Base-by-base conservation (phyloP, 768 basidiomycete genomes). In the Pleurotus pulmonarius region DNA sequence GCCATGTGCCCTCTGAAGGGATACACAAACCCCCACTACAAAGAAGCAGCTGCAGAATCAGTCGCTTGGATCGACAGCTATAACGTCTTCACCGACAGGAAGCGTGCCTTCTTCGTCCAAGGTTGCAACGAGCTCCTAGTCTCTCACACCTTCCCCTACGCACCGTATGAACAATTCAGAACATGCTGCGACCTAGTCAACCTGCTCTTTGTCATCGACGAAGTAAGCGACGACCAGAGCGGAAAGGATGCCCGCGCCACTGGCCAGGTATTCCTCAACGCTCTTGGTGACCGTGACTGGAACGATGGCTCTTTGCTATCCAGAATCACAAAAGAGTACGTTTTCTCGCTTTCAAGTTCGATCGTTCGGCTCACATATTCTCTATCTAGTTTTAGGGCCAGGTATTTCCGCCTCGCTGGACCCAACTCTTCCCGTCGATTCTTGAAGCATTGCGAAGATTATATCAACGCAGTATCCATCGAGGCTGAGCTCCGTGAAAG, bases 211-310 rank as follows among this genome's bases (percentile, higher is more conserved):
- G 81, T 83, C 57, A 74, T 86, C 48, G 87, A 88, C 67, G 86
- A 87, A 67, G 75, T 85, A 53, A 86, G 83, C 65, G 85, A 87
- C 60, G 84, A 86, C 56, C 86, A 86, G 65, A 77, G 71, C 63
- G 81, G 79, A 24, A 68, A 69, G 54, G 85, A 81, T 47, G 86
- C 83, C 40, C 73, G 73, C 43, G 70, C 70, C 22, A 85, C 82
- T 25, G 81, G 83, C 15, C 71, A 77, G 46, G 72, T 78, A 20
- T 81, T 82, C 59, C 68, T 82, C 48, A 75, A 80, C 56, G 79
- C 79, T 9, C 75, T 87, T 75, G 72, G 68, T 58, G 72, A 84
- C 58, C 66, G 77, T 11, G 64, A 73, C 22, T 83, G 76, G 77
- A 72, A 81, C 48, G 82, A 87, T 62, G 73, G 74, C 56, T 83